Conservation (phyloP, 2,329 filamentous ascomycete genomes). For the Eurotiales sp. region DNA sequence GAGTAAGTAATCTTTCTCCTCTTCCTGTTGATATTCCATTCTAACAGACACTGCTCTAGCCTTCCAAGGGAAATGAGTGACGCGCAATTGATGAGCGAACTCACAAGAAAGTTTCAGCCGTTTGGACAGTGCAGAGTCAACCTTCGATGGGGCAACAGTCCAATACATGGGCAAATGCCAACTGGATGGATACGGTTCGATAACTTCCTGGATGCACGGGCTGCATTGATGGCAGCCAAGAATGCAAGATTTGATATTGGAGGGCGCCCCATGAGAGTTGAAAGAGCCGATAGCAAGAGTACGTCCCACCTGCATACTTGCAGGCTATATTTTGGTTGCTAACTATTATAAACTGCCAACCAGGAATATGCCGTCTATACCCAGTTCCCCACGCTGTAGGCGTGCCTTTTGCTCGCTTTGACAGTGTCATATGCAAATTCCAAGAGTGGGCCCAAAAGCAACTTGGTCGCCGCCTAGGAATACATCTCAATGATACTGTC, state of each 20-base stretch:
- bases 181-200: constrained; percentile 8
- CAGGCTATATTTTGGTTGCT: no score
- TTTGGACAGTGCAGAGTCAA: constrained; percentile 2
- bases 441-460: background rate
- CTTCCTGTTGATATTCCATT: background rate
- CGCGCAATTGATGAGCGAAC: background rate
- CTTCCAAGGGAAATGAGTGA: constrained; percentile 2
- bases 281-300: constrained; percentile 8
- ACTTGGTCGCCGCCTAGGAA: background rate
- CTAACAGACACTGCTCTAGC: background rate
- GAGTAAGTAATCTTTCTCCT: constrained; percentile 1
- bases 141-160: background rate
- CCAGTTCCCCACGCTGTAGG: background rate
- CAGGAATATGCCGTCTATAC: constrained; percentile 7
- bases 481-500: background rate
- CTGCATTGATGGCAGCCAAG: background rate
- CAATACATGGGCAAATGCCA: background rate
- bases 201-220: constrained; percentile 1
- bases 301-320: no score
- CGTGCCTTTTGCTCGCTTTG: background rate
- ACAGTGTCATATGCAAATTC: background rate
- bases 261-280: constrained; percentile 2
- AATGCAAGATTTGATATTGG: background rate
- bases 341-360: no score
- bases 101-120: background rate